Base-by-base conservation (phyloP, 768 basidiomycete genomes). In the Mrakia frigida region DNA sequence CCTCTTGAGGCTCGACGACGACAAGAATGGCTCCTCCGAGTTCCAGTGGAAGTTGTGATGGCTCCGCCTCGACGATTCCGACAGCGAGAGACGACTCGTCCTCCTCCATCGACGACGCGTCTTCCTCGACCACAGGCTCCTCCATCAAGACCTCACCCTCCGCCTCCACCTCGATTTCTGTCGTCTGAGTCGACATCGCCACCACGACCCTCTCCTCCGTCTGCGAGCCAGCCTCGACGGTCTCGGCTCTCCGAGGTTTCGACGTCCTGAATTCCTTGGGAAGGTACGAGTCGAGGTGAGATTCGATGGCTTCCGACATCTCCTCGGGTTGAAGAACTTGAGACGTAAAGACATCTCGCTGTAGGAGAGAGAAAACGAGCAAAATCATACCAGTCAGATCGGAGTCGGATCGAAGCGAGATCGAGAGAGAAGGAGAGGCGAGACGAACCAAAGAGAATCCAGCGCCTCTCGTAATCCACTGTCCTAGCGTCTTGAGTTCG, bases 401-500 rank as follows among this genome's bases (percentile, higher is more conserved):
- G n/a, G n/a, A n/a, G n/a, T n/a, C n/a, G n/a, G n/a, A n/a, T n/a
- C n/a, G n/a, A n/a, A 25, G 23, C n/a, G 37, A 69, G 31, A 14
- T n/a, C 46, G 46, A 16, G n/a, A 50, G 39, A 18, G 23, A n/a
- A 3, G 39, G 43, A 10, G 37, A 37, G n/a, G n/a, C n/a, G n/a
- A 69, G 25, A 69, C 70, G 23, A 53, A 73, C 71, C 18, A 74
- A 31, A 21, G 73, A 39, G 63, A 74, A 74, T 14, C 46, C 73
- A 35, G 61, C 61, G 28, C 73, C 73, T 53, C 73, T 63, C 21
- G 59, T 59, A 63, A 74, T 52, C 73, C 73, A 74, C 9, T 41
- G 37, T 43, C 73, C 59, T 2, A 74, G 23, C 5, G 43, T n/a
- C 35, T 67, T 63, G 35, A 61, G 50, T 31, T 74, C 73, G 0